Evolutionary conservation across 768 basidiomycete genomes (phyloP), one percentile per base, ranked within the genome.

Genomic region (Naganishia friedmannii): DNA sequence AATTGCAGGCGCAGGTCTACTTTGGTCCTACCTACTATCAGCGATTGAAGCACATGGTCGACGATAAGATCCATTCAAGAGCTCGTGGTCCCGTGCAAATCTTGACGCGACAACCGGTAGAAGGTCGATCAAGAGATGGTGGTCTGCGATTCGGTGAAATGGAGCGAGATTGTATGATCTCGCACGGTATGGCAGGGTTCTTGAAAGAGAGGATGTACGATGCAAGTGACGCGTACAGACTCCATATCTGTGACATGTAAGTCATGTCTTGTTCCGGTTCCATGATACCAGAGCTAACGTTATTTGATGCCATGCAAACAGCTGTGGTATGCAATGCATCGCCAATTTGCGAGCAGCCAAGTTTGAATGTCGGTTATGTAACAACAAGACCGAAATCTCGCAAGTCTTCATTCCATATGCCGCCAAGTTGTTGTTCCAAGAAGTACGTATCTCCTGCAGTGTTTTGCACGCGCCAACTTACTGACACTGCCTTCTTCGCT

Each of bases 81-180:
- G 96, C 96, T 23, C 83, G 96, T 81, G 96, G 96, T 17, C 96
- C 96, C 5, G 92, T 99, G 10, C 96, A 99, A 81, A 99, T 98
- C 76, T 82, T 99, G 76, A 99, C 95, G 37, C 84, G 96, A 58
- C 96, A 99, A 78, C 96, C 96, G 15, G 96, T 99, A 19, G 96
- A 99, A 80, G 96, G 96, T 86, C 87, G 96, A 82, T 93, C 91
- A 86, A 87, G 96, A 83, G 96, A 98, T 78, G 96, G 96, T 85
- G 96, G 96, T 82, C 83, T 99, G 73, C 93, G 96, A 77, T 99
- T 99, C 85, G 96, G 96, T 85, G 96, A 99, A 86, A 99, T 99
- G 96, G 96, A 99, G 80, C 91, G 93, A 81, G 95, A 97, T 87
- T 98, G 96, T 81, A 99, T 99, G 96, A 95, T 99, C 72, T 96